Conservation (phyloP, 352 stramenopile species). For the Phytopythium ostracodes region DNA sequence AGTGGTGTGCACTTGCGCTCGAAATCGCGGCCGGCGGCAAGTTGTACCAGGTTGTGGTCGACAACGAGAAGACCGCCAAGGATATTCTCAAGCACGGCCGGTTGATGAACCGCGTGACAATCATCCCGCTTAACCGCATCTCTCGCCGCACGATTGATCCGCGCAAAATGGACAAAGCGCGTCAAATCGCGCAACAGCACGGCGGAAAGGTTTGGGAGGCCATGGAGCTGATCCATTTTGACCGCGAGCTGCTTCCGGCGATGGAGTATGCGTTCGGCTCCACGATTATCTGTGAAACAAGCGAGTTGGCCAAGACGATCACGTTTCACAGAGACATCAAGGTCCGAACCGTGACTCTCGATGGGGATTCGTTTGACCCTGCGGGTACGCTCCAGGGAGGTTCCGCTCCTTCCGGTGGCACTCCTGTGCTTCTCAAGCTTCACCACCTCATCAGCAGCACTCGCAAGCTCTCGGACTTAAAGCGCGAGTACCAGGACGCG, state of each 20-base stretch:
- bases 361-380: slow-evolving; percentile 98
- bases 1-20: slow-evolving; percentile 92
- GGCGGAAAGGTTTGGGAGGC: slow-evolving; percentile 91
- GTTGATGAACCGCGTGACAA: slow-evolving; percentile 95
- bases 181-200: slow-evolving; percentile 82
- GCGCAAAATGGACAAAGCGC: slow-evolving; percentile 77
- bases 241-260: slow-evolving; percentile 91
- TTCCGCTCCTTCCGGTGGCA: slow-evolving; percentile 72
- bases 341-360: slow-evolving; percentile 95
- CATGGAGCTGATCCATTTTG: slow-evolving; percentile 97
- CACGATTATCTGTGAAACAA: slow-evolving; percentile 97
- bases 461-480: slow-evolving; percentile 57
- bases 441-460: slow-evolving; percentile 77
- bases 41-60: slow-evolving; percentile 98
- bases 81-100: slow-evolving; percentile 97
- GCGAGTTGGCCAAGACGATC: slow-evolving; percentile 86
- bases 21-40: slow-evolving; percentile 98
- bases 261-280: slow-evolving; percentile 99
- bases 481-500: slow-evolving; percentile 64
- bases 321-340: slow-evolving; percentile 92
- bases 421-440: slow-evolving; percentile 75
- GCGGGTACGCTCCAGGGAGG: slow-evolving; percentile 95
- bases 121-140: slow-evolving; percentile 99
- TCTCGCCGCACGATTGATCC: slow-evolving; percentile 68
- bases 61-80: slow-evolving; percentile 98